A percentile compares a stretch with the other conserved stretches of the same genome.
Evolutionary conservation across 2,329 filamentous ascomycete genomes (phyloP).

Genomic region (Paecilomyces niveus): DNA sequence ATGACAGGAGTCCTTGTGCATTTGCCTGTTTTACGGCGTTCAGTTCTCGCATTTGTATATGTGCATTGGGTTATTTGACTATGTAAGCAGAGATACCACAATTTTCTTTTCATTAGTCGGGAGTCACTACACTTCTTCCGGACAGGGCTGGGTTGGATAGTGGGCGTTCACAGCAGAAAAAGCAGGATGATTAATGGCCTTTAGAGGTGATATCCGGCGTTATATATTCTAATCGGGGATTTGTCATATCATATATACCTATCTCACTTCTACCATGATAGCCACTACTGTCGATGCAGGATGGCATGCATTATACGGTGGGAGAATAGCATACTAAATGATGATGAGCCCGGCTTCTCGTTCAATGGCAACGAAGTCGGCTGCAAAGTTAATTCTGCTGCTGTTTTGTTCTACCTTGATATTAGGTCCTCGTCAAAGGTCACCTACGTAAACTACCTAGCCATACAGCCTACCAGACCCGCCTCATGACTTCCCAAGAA

Average conservation of each 20-base stretch:
- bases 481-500: too few relatives aligned
- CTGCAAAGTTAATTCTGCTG: neutral
- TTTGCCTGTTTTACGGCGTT: neutral
- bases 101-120: slow-evolving; percentile 4
- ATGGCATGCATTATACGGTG: neutral
- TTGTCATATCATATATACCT: neutral
- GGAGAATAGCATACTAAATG: neutral
- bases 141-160: neutral
- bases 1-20: slow-evolving; percentile 5
- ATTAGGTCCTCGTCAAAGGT: neutral
- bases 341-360: neutral
- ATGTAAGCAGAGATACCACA: slow-evolving; percentile 24
- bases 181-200: neutral
- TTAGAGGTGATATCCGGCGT: neutral
- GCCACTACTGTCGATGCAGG: neutral
- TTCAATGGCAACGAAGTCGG: neutral
- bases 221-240: neutral
- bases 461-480: neutral
- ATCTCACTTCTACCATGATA: neutral
- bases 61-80: slow-evolving; percentile 17
- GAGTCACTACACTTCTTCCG: neutral
- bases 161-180: neutral
- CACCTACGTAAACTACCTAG: neutral
- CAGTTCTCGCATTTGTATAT: slow-evolving; percentile 12
- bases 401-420: neutral